phyloP scores from a whole-genome alignment of 2,329 filamentous ascomycete species.

The Fonsecaea monophora region DNA sequence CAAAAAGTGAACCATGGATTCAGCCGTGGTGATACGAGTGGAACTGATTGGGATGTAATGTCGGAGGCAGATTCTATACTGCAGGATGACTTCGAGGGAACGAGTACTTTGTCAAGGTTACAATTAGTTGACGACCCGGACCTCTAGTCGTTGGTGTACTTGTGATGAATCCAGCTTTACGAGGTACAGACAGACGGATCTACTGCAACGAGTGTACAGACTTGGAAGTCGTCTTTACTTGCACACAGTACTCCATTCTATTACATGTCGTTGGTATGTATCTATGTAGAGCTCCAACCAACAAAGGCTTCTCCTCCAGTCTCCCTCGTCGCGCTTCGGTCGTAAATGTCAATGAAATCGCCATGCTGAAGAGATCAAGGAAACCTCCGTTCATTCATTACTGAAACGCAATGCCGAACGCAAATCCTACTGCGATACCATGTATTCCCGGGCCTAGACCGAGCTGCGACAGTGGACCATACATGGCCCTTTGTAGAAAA shows the following conservation, averaged over 20 bases:
- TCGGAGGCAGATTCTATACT: slow-evolving; percentile 20
- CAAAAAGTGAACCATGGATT: slow-evolving; percentile 26
- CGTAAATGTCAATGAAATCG: neutral
- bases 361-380: neutral
- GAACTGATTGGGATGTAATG: slow-evolving; percentile 20
- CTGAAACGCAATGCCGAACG: neutral
- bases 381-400: neutral
- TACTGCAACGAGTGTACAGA: neutral
- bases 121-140: slow-evolving; percentile 30
- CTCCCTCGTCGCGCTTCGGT: no score
- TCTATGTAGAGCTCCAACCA: no score
- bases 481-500: neutral
- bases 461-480: neutral
- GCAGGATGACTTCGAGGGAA: slow-evolving; percentile 21
- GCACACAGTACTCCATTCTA: neutral
- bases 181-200: neutral
- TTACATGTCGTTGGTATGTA: no score
- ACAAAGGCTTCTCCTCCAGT: no score
- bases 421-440: neutral
- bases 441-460: neutral
- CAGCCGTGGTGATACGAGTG: slow-evolving; percentile 19
- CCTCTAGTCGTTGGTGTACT: slow-evolving; percentile 12
- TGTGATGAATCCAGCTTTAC: neutral
- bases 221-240: neutral
- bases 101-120: slow-evolving; percentile 20